Percentiles rank a stretch among this genome's conserved stretches.
Evolutionary conservation across 306 rosid species (phyloP).

Genomic region (Vigna nakashimae): DNA sequence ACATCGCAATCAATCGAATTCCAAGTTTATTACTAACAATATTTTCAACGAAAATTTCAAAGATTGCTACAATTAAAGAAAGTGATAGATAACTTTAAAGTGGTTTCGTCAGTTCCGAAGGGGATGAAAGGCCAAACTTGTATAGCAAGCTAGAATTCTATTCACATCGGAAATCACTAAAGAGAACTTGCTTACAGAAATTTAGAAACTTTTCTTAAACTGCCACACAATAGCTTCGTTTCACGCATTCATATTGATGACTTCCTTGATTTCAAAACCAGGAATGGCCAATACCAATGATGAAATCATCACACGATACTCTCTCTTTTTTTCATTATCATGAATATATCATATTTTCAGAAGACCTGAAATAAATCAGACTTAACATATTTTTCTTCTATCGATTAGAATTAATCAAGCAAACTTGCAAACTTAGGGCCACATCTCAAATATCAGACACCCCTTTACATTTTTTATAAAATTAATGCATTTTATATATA

Average conservation of each 20-base stretch:
- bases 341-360: slow-evolving; percentile 44
- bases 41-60: background rate
- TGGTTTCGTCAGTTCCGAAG: too few species aligned
- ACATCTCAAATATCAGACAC: too few species aligned
- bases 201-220: too few species aligned
- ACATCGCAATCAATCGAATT: background rate
- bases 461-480: too few species aligned
- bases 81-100: background rate
- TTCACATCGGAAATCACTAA: background rate
- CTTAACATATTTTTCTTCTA: too few species aligned
- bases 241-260: slow-evolving; percentile 24
- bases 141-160: background rate
- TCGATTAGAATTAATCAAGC: too few species aligned
- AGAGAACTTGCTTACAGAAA: background rate
- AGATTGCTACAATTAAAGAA: background rate
- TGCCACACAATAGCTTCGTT: background rate
- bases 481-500: too few species aligned
- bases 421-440: too few species aligned
- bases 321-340: background rate
- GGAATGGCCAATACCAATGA: slow-evolving; percentile 61
- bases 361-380: slow-evolving; percentile 33
- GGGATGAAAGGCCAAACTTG: too few species aligned
- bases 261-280: slow-evolving; percentile 38
- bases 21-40: background rate
- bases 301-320: slow-evolving; percentile 41